These are phyloP conservation scores for Chaetomidium leptoderma DNA, from an alignment of 495 filamentous ascomycete genomes.

Conservation along the genomic window DNA sequence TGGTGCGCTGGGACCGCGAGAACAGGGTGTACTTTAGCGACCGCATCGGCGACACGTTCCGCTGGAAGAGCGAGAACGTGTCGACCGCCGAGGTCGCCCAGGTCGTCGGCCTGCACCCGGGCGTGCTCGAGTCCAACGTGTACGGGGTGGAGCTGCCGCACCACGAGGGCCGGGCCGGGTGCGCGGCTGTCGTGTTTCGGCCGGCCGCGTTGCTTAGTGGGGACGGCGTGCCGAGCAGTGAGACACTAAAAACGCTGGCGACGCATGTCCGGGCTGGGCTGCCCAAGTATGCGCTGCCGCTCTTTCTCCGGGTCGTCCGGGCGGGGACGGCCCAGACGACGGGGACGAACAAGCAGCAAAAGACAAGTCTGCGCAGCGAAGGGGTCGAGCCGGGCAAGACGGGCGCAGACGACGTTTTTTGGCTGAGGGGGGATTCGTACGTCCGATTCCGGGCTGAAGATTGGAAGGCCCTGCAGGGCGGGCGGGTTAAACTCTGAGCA, in stretches of 20 bases:
- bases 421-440: slow-evolving; percentile 62
- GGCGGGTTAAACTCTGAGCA: slow-evolving; percentile 64
- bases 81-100: slow-evolving; percentile 79
- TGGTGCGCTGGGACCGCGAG: slow-evolving; percentile 66
- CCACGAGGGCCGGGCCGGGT: slow-evolving; percentile 84
- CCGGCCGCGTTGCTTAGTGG: slow-evolving; percentile 13
- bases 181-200: slow-evolving; percentile 63
- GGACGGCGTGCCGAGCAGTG: slow-evolving; percentile 34
- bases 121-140: slow-evolving; percentile 75
- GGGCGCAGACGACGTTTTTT: slow-evolving; percentile 59
- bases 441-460: slow-evolving; percentile 60
- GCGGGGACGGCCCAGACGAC: slow-evolving; percentile 56
- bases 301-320: slow-evolving; percentile 67
- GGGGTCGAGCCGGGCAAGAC: slow-evolving; percentile 66
- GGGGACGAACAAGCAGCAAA: slow-evolving; percentile 87
- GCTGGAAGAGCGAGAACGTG: slow-evolving; percentile 95
- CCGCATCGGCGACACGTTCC: slow-evolving; percentile 88
- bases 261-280: slow-evolving; percentile 53
- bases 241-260: slow-evolving; percentile 55
- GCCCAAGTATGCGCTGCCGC: slow-evolving; percentile 69
- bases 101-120: slow-evolving; percentile 62
- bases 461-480: slow-evolving; percentile 63
- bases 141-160: slow-evolving; percentile 80
- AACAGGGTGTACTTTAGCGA: slow-evolving; percentile 82
- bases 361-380: slow-evolving; percentile 61